Conservation (phyloP, 129 eudicot species). For the Lactuca saligna region DNA sequence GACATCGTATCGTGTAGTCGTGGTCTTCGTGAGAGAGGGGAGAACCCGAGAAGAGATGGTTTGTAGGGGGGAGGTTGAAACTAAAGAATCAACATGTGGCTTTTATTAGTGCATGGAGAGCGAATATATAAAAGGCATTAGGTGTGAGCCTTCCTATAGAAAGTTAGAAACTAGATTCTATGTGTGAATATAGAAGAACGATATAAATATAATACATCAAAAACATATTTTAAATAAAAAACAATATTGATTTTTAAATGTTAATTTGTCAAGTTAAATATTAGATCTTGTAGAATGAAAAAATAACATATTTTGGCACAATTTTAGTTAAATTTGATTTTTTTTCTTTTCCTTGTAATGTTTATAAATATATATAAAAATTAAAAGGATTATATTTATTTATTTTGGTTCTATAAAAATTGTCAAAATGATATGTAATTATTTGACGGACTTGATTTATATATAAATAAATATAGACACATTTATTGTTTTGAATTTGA, state of each 20-base stretch:
- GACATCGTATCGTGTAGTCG: constrained; percentile 39
- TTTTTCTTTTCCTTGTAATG: too few species aligned
- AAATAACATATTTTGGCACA: neutral
- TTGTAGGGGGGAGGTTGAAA: constrained; percentile 22
- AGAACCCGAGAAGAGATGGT: constrained; percentile 19
- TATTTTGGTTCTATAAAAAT: neutral
- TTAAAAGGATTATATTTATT: neutral
- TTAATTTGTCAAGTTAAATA: neutral
- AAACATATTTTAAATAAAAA: constrained; percentile 9
- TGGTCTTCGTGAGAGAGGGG: constrained; percentile 8
- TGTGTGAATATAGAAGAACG: constrained; percentile 8
- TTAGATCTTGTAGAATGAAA: neutral
- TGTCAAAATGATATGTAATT: neutral
- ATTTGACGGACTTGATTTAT: neutral
- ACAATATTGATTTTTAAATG: too few species aligned
- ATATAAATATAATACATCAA: constrained; percentile 1
- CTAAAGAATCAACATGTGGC: constrained; percentile 51
- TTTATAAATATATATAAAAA: too few species aligned
- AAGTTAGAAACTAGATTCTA: constrained; percentile 40
- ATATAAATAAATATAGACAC: too few species aligned
- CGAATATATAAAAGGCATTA: constrained; percentile 64
- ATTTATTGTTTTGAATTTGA: neutral
- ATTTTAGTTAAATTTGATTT: too few species aligned
- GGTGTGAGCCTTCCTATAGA: constrained; percentile 61
- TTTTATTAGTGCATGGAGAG: constrained; percentile 40